Base-by-base conservation (phyloP, 352 stramenopile species). In the Saprolegnia parasitica region DNA sequence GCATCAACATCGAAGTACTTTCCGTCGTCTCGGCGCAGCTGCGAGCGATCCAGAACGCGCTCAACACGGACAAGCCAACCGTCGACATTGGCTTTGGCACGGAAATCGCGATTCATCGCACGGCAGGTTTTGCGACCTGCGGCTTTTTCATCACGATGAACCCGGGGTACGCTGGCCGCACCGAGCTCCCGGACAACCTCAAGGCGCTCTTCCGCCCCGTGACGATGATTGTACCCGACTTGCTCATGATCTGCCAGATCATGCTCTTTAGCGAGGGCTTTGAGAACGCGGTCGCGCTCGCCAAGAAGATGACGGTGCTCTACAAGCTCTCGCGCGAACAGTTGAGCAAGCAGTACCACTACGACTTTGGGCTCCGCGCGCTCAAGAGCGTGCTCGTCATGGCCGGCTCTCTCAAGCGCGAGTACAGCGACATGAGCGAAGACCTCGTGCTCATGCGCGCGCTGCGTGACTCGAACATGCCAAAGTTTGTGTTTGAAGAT, bases 121-220 rank as follows among this genome's bases (percentile, higher is more conserved):
- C 95, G 0, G 89, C 86, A 6, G 93, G 91, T 0, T 98, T 98
- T 60, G 93, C 93, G 13, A 98, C 90, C 0, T 97, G 89, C 57
- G 93, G 93, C 0, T 96, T 98, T 60, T 98, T 98, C 77, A 97
- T 98, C 72, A 98, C 91, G 0, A 98, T 98, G 91, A 98, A 98
- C 74, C 91, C 91, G 8, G 91, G 91, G 8, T 98, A 98, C 65
- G 91, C 91, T 16, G 91, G 91, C 0, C 79, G 91, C 0, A 98
- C 91, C 0, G 91, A 97, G 68, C 78, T 98, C 0, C 91, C 91
- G 0, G 91, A 98, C 65, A 98, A 97, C 58, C 77, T 98, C 8
- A 97, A 98, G 61, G 91, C 91, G 21, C 83, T 98, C 0, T 98
- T 98, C 71, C 85, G 91, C 13, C 91, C 91, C 0, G 90, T 97